Percentiles rank a stretch among this genome's conserved stretches.
Evolutionary conservation across 1,284 basidiomycete species (phyloP).

Genomic region (Ganoderma meredithae): DNA sequence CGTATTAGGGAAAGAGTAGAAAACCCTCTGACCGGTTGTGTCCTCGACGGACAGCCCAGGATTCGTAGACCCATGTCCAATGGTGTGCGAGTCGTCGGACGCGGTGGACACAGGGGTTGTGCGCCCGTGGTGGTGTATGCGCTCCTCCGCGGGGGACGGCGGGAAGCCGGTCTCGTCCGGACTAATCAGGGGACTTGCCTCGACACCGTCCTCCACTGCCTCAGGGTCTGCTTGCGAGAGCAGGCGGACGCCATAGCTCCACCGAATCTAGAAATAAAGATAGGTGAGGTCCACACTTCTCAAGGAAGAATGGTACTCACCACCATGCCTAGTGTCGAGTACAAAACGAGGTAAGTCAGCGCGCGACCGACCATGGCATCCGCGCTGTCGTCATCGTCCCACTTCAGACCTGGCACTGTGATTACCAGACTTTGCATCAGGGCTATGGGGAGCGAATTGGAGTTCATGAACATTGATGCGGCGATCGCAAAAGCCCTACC

Average conservation of each 20-base stretch:
- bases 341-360: constrained; percentile 91
- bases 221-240: constrained; percentile 75
- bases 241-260: constrained; percentile 87
- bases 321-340: constrained; percentile 94
- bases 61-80: constrained; percentile 13
- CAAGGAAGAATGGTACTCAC: constrained; percentile 51
- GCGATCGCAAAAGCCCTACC: constrained; percentile 84
- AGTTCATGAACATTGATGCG: constrained; percentile 90
- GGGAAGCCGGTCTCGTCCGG: constrained; percentile 38
- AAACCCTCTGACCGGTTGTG: constrained; percentile 43
- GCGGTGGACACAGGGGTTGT: constrained; percentile 25
- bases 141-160: constrained; percentile 34
- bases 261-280: constrained; percentile 67
- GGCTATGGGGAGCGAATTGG: constrained; percentile 93
- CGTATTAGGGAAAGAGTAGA: constrained; percentile 73
- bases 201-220: constrained; percentile 24
- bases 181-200: constrained; percentile 39
- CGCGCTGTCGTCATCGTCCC: constrained; percentile 83
- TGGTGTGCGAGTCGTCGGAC: constrained; percentile 29
- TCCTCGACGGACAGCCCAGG: constrained; percentile 32
- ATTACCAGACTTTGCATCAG: constrained; percentile 90
- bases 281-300: not conserved
- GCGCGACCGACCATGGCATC: constrained; percentile 93
- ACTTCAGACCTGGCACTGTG: constrained; percentile 85
- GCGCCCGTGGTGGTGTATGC: constrained; percentile 32